Base-by-base conservation (phyloP, 768 basidiomycete genomes). In the Coprinellus aureogranulatus region DNA sequence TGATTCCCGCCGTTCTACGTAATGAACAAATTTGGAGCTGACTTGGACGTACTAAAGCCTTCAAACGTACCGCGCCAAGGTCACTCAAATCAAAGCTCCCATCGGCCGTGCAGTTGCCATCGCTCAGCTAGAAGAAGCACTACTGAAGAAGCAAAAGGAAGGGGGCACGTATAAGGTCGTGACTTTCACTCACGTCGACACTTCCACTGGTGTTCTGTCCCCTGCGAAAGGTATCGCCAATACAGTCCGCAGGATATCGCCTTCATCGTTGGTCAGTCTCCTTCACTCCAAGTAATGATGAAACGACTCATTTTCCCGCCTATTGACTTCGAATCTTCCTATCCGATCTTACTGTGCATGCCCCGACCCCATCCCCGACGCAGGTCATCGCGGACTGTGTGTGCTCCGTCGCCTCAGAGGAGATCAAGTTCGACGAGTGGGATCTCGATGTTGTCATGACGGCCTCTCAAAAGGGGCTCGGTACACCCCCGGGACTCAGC, bases 111-210 rank as follows among this genome's bases (percentile, higher is more conserved):
- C 84, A 2, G 89, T 93, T 20, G 73, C 80, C 42, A 70, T 78
- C 30, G 69, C 79, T 2, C 82, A 84, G 26, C 72, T 95, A 37
- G 86, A 87, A 63, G 69, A 77, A 2, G 90, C 90, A 0, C 81
- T 98, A 30, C 28, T 53, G 6, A 25, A 59, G 44, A 58, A 63
- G 47, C 54, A 61, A 42, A 59, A 47, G 44, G 80, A 81, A 71
- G 74, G 80, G 59, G 90, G 90, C 72, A 86, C 85, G 64, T 97
- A 92, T 81, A 96, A 95, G 71, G 64, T 94, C 53, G 73, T 98
- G 62, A 93, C 94, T 4, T 84, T 99, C 66, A 98, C 97, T 1
- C 97, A 99, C 67, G 96, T 97, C 55, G 94, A 97, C 70, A 95
- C 92, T 8, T 94, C 89, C 4, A 92, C 90, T 45, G 86, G 86